Conservation (phyloP, 306 rosid species). For the Oemleria cerasiformis region DNA sequence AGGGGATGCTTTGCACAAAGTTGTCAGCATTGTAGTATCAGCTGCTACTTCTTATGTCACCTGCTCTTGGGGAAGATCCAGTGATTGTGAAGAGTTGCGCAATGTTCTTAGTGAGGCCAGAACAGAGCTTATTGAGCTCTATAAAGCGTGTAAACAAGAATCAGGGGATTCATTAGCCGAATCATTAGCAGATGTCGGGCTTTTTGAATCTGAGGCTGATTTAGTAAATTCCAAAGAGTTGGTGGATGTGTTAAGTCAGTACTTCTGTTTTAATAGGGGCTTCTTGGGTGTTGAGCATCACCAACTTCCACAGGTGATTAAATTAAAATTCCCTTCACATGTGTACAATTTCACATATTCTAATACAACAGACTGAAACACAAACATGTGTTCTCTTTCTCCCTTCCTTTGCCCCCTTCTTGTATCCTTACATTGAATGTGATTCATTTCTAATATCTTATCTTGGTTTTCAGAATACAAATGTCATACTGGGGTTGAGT, state of each 20-base stretch:
- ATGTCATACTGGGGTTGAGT: slow-evolving; percentile 71
- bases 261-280: slow-evolving; percentile 42
- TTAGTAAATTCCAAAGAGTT: slow-evolving; percentile 60
- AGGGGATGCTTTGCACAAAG: slow-evolving; percentile 57
- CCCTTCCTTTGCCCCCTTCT: slow-evolving; percentile 6
- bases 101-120: slow-evolving; percentile 51
- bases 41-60: slow-evolving; percentile 69
- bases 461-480: slow-evolving; percentile 64
- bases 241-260: slow-evolving; percentile 64
- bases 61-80: slow-evolving; percentile 37
- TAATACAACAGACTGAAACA: not conserved
- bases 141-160: slow-evolving; percentile 41
- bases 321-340: slow-evolving; percentile 15
- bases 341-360: slow-evolving; percentile 8
- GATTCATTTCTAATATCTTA: slow-evolving; percentile 2
- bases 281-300: slow-evolving; percentile 38
- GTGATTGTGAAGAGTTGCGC: slow-evolving; percentile 47
- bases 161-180: slow-evolving; percentile 40
- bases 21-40: slow-evolving; percentile 64
- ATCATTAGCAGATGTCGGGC: slow-evolving; percentile 36
- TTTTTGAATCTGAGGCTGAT: slow-evolving; percentile 54
- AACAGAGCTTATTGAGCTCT: slow-evolving; percentile 64
- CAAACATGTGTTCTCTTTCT: not conserved
- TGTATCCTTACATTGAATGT: slow-evolving; percentile 19
- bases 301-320: slow-evolving; percentile 58